phyloP scores from a whole-genome alignment of 495 filamentous ascomycete species.

The Trichocladium uniseriatum region DNA sequence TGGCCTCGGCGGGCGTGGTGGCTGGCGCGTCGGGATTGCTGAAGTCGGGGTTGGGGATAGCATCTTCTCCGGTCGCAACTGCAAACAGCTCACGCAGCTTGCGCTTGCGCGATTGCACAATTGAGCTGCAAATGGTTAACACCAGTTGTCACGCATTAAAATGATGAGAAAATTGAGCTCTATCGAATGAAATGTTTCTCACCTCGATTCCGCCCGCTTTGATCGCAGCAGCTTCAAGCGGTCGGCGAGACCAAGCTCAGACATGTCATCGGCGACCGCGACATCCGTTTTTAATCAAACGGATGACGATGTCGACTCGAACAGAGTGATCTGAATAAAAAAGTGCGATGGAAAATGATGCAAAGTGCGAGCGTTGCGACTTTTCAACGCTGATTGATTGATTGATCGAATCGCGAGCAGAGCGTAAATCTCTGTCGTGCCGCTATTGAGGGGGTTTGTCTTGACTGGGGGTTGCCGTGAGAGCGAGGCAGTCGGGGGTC shows the following conservation, averaged over 20 bases:
- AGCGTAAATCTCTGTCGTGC: constrained; percentile 27
- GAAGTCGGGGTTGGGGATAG: constrained; percentile 34
- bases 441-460: constrained; percentile 17
- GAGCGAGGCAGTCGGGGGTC: constrained; percentile 2
- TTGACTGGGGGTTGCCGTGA: constrained; percentile 8
- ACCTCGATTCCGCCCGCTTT: constrained; percentile 44
- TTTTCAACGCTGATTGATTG: constrained; percentile 28
- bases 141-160: constrained; percentile 30
- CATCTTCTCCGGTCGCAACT: constrained; percentile 43
- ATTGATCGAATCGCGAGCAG: constrained; percentile 14
- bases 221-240: constrained; percentile 46
- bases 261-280: constrained; percentile 47
- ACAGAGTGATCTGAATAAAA: constrained; percentile 26
- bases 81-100: constrained; percentile 74
- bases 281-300: constrained; percentile 52
- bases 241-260: constrained; percentile 48
- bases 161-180: constrained; percentile 37
- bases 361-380: constrained; percentile 62
- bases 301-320: constrained; percentile 32
- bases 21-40: constrained; percentile 39
- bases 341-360: constrained; percentile 39
- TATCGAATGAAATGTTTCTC: constrained; percentile 30
- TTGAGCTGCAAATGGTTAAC: constrained; percentile 50
- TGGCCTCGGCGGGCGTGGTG: constrained; percentile 44
- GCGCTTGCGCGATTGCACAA: constrained; percentile 68